A percentile compares a stretch with the other conserved stretches of the same genome.
These are phyloP conservation scores for Comarum palustre DNA, from an alignment of 306 rosid genomes.

Conservation along the genomic window DNA sequence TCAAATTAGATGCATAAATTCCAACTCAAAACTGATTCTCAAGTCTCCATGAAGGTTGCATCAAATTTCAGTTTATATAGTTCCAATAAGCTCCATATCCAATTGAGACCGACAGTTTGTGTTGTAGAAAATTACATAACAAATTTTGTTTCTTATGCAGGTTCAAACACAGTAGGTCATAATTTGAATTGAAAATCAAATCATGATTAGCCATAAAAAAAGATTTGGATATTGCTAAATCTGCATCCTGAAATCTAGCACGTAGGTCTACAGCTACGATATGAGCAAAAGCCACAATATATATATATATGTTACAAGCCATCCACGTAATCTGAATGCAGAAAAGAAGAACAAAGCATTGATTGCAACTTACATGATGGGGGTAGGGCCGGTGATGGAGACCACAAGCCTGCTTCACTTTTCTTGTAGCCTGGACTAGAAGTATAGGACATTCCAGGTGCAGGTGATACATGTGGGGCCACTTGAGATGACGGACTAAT, in stretches of 20 bases:
- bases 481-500: conserved; percentile 31
- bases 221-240: neutral
- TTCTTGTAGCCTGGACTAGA: conserved; percentile 39
- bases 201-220: neutral
- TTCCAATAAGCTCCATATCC: neutral
- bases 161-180: neutral
- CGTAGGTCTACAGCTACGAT: neutral
- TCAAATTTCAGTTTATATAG: neutral
- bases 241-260: neutral
- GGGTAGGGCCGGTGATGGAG: conserved; percentile 39
- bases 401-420: conserved; percentile 32
- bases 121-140: neutral
- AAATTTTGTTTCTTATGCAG: neutral
- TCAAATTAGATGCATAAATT: neutral
- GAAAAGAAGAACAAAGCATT: neutral
- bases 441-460: conserved; percentile 27
- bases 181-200: neutral
- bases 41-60: neutral
- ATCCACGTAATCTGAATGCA: neutral
- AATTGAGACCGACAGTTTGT: neutral
- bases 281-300: neutral
- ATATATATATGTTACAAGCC: neutral
- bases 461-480: conserved; percentile 44
- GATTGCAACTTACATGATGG: conserved; percentile 53
- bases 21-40: neutral